phyloP scores from a whole-genome alignment of 75 land plant genomes.

The Gnetum montanum region DNA sequence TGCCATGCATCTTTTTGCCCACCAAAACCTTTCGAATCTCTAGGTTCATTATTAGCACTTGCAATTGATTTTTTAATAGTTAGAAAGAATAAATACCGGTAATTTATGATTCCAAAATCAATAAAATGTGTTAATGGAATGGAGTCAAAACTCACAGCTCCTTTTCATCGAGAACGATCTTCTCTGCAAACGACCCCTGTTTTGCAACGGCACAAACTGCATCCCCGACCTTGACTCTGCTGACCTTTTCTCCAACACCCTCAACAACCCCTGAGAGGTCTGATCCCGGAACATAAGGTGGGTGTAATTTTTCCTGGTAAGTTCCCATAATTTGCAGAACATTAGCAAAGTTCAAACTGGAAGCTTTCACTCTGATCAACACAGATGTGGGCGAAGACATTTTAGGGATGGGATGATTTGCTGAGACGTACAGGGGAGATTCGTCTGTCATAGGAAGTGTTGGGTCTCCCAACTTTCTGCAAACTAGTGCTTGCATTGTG shows the following conservation, averaged over 20 bases:
- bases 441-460: constrained; percentile 31
- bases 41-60: too few species aligned
- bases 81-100: too few species aligned
- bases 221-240: constrained; percentile 62
- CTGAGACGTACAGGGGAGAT: constrained; percentile 35
- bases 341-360: constrained; percentile 82
- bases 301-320: constrained; percentile 81
- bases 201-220: constrained; percentile 61
- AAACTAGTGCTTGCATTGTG: constrained; percentile 41
- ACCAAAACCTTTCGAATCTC: too few species aligned
- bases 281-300: constrained; percentile 84
- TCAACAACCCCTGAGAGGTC: constrained; percentile 89
- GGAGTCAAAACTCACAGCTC: constrained; percentile 73
- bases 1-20: too few species aligned
- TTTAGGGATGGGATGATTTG: constrained; percentile 40
- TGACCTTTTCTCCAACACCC: constrained; percentile 47
- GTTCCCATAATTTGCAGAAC: constrained; percentile 63
- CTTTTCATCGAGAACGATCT: constrained; percentile 55
- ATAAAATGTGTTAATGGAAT: too few species aligned
- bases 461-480: constrained; percentile 52
- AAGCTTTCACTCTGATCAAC: constrained; percentile 45
- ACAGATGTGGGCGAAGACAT: constrained; percentile 47
- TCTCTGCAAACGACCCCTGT: constrained; percentile 56
- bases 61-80: too few species aligned
- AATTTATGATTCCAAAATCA: too few species aligned